A percentile compares a stretch with the other conserved stretches of the same genome.
Conservation (phyloP, 2,329 filamentous ascomycete species). For the Tolypocladium inflatum region DNA sequence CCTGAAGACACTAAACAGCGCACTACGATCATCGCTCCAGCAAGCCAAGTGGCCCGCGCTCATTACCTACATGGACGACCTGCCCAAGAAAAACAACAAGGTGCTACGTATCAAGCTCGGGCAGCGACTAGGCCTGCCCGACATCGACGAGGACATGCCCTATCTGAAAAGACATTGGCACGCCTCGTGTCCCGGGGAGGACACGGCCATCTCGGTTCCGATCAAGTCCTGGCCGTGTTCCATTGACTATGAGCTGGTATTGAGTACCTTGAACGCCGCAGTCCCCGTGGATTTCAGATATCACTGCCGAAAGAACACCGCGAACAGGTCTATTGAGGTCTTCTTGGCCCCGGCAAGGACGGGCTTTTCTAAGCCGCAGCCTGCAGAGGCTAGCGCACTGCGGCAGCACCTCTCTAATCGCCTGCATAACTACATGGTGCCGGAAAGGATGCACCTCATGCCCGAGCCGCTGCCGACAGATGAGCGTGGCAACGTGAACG, state of each 20-base stretch:
- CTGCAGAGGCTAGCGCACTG: conserved; percentile 6
- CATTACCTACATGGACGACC: conserved; percentile 44
- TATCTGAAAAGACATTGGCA: conserved; percentile 38
- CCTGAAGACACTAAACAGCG: conserved; percentile 35
- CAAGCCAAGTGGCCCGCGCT: conserved; percentile 43
- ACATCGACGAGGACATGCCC: conserved; percentile 33
- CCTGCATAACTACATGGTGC: conserved; percentile 27
- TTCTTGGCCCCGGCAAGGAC: conserved; percentile 12
- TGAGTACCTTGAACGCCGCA: conserved; percentile 11
- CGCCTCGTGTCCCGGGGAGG: conserved; percentile 36
- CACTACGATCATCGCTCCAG: conserved; percentile 36
- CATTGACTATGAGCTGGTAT: conserved; percentile 18
- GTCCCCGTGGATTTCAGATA: conserved; percentile 9
- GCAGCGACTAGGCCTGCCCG: conserved; percentile 34
- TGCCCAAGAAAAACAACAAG: conserved; percentile 48
- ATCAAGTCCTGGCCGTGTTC: conserved; percentile 27
- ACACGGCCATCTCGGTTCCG: conserved; percentile 31
- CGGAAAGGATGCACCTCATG: conserved; percentile 24
- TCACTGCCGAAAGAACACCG: conserved; percentile 5
- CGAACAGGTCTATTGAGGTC: conserved; percentile 6
- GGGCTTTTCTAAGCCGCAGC: not conserved
- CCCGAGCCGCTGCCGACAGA: conserved; percentile 23
- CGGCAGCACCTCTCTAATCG: conserved; percentile 5
- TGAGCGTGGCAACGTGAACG: conserved; percentile 20
- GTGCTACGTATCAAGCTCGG: conserved; percentile 43